Base-by-base conservation (phyloP, 805 yeast genomes). In the Dipodascopsis tothii region DNA sequence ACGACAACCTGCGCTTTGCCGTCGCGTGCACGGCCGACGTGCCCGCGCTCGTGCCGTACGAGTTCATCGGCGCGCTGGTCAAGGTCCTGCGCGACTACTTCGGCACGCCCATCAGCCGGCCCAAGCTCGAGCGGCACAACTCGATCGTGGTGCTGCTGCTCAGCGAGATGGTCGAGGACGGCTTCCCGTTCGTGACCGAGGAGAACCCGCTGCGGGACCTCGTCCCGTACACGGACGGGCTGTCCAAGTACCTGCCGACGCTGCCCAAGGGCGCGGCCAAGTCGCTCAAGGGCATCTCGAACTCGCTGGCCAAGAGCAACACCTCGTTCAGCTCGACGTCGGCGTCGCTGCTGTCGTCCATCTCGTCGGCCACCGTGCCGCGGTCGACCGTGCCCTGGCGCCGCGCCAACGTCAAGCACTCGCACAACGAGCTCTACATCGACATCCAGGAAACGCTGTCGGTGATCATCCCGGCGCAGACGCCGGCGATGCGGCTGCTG, bases 381-480 rank as follows among this genome's bases (percentile, higher is more conserved):
- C 52, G 49, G 17, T 59, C 66, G 37, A 57, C 58, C 21, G 65
- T 67, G 5, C 95, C 95, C 1, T 90, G 97, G 97, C 73, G 97
- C 56, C 69, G 75, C 37, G 59, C 79, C 3, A 74, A 77, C 50
- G 81, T 83, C n/a, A 74, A 72, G 52, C 78, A 84, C 60, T 72
- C 84, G 2, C 79, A 79, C 52, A 86, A 90, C 61, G 97, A 90
- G 62, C 70, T 90, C 62, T 86, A 80, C 60, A 81, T 90, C 5
- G 97, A 92, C 62, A 60, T 92, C 4, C 69, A 71, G 2, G 98
- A 90, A 60, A 66, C 71, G 16, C 47, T 49, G 19, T 46, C 51
- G 21, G 52, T 49, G 20, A 43, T 49, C 39, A 46, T 49, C 18
- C 53, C 53, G 5, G 53, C 51, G 3, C 40, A 43, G 14, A 35